phyloP scores from a whole-genome alignment of 805 yeast genomes.

The Wickerhamomyces mucosus region DNA sequence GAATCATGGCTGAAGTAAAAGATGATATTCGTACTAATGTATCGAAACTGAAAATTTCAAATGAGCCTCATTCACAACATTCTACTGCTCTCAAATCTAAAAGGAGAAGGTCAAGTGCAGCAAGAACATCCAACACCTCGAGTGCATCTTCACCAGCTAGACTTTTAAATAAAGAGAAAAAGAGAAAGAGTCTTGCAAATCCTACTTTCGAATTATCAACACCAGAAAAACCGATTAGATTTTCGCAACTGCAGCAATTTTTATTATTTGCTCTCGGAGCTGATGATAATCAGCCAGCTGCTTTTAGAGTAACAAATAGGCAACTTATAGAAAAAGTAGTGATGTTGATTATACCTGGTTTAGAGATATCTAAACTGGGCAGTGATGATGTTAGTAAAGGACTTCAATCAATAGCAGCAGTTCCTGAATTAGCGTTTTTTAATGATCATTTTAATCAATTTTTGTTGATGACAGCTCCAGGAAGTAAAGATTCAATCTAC shows the following conservation, averaged over 20 bases:
- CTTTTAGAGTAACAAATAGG: slow-evolving; percentile 42
- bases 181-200: slow-evolving; percentile 21
- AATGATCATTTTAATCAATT: slow-evolving; percentile 29
- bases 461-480: slow-evolving; percentile 55
- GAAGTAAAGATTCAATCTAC: slow-evolving; percentile 45
- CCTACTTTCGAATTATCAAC: slow-evolving; percentile 27
- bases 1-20: not conserved
- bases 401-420: slow-evolving; percentile 1
- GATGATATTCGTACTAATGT: slow-evolving; percentile 1
- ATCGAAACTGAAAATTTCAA: not conserved
- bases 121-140: slow-evolving; percentile 3
- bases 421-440: slow-evolving; percentile 19
- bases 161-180: slow-evolving; percentile 17
- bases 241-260: slow-evolving; percentile 13
- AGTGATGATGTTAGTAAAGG: slow-evolving; percentile 2
- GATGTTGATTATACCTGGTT: slow-evolving; percentile 56
- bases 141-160: slow-evolving; percentile 3
- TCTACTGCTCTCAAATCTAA: slow-evolving; percentile 3
- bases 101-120: slow-evolving; percentile 21
- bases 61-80: not conserved
- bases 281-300: slow-evolving; percentile 27
- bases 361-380: slow-evolving; percentile 38
- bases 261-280: slow-evolving; percentile 23
- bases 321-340: slow-evolving; percentile 43
- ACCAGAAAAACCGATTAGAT: slow-evolving; percentile 11